These are phyloP conservation scores for Fusarium sp. DNA, from an alignment of 2,329 filamentous ascomycete species.

Conservation along the genomic window DNA sequence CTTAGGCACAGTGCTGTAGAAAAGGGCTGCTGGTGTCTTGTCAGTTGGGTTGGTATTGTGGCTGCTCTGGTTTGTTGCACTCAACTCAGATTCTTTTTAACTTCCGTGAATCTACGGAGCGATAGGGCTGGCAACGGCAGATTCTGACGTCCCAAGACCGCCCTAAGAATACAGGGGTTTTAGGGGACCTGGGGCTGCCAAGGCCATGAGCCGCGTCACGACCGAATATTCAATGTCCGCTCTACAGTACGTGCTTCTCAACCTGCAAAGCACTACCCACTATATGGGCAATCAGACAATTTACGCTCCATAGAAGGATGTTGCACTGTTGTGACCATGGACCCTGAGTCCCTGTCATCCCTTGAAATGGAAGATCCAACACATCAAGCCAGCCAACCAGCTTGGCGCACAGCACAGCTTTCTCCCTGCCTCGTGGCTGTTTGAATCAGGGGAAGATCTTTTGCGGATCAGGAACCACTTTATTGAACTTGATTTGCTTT, in stretches of 20 bases:
- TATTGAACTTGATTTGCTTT: neutral
- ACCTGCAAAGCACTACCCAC: neutral
- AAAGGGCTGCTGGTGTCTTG: neutral
- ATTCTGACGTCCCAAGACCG: no score
- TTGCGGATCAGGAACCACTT: constrained; percentile 1
- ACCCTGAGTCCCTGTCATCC: neutral
- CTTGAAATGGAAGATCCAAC: neutral
- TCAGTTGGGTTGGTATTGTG: neutral
- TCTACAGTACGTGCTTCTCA: neutral
- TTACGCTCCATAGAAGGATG: neutral
- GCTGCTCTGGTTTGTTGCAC: no score
- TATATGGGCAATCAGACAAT: neutral
- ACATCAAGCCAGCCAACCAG: neutral
- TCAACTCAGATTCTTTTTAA: no score
- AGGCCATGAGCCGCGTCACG: neutral
- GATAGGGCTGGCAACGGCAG: neutral
- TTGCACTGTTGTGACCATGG: neutral
- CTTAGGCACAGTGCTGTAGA: no score
- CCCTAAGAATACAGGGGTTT: neutral
- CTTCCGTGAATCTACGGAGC: no score
- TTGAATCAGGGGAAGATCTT: no score
- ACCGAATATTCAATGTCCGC: neutral
- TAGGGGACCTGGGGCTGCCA: no score
- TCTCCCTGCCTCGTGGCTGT: no score
- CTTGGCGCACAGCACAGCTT: no score